Conservation (phyloP, 176 grass and related monocot genomes). For the Avena atlantica region DNA sequence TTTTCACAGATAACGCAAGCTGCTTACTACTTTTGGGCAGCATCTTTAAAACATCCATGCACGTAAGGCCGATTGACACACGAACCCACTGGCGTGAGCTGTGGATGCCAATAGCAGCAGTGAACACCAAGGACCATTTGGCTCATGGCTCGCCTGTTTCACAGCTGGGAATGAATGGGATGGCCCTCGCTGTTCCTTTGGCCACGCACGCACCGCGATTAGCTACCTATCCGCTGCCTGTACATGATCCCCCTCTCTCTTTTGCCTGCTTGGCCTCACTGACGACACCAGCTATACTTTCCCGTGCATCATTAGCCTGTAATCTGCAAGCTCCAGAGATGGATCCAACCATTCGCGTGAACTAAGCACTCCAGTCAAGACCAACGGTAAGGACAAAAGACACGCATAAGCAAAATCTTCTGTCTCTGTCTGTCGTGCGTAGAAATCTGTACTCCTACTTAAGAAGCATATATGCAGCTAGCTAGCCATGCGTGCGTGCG, state of each 20-base stretch:
- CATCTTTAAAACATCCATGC: no score
- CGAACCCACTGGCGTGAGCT: not conserved
- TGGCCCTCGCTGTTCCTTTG: not conserved
- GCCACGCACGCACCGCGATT: no score
- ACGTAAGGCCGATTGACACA: no score
- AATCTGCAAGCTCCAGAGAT: not conserved
- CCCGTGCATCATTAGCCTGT: not conserved
- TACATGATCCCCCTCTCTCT: not conserved
- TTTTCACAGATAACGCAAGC: no score
- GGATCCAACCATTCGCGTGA: no score
- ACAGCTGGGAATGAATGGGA: constrained; percentile 12
- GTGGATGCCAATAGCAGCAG: not conserved
- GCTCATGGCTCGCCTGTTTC: not conserved
- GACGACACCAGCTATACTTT: not conserved
- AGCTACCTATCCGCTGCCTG: not conserved
- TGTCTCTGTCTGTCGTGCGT: not conserved
- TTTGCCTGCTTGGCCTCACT: not conserved
- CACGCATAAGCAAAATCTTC: not conserved
- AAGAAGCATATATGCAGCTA: not conserved
- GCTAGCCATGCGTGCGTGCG: not conserved
- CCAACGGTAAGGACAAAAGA: not conserved
- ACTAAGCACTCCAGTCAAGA: no score
- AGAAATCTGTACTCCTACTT: no score
- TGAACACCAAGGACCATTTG: not conserved
- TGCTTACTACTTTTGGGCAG: no score